Conservation (phyloP, 208 protist species). For the Strigomonas oncopelti region DNA sequence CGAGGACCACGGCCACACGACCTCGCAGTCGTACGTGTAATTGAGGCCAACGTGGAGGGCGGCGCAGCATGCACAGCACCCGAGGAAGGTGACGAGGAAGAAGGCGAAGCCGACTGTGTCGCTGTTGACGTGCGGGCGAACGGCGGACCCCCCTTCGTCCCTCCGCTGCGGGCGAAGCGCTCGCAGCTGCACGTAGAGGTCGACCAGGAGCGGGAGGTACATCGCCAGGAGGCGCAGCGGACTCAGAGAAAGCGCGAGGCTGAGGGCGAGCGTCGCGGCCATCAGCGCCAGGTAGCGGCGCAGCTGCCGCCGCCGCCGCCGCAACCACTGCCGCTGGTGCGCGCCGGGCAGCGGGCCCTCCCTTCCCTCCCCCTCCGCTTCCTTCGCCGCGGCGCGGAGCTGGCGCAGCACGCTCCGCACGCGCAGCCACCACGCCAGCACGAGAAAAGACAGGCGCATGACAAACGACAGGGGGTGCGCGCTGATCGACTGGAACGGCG, state of each 20-base stretch:
- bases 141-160: too few species aligned
- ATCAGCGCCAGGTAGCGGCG: slow-evolving; percentile 7
- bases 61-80: not conserved
- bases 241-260: slow-evolving; percentile 34
- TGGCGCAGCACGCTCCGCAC: slow-evolving; percentile 12
- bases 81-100: not conserved
- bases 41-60: not conserved
- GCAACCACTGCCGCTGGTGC: not conserved
- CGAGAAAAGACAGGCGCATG: slow-evolving; percentile 79
- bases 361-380: not conserved
- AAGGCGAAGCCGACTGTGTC: not conserved
- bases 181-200: slow-evolving; percentile 62
- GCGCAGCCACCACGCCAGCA: slow-evolving; percentile 60
- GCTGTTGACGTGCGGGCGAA: too few species aligned
- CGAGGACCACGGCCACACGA: not conserved
- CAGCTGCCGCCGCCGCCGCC: not conserved
- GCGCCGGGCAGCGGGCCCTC: not conserved
- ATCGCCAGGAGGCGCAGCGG: slow-evolving; percentile 57
- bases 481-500: slow-evolving; percentile 65
- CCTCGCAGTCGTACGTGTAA: not conserved
- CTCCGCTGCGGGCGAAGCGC: not conserved
- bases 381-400: not conserved
- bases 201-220: slow-evolving; percentile 69
- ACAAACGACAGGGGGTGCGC: slow-evolving; percentile 85
- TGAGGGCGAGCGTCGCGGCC: slow-evolving; percentile 17